phyloP scores from a whole-genome alignment of 73 alveolate genomes.

The Paramecium caudatum region DNA sequence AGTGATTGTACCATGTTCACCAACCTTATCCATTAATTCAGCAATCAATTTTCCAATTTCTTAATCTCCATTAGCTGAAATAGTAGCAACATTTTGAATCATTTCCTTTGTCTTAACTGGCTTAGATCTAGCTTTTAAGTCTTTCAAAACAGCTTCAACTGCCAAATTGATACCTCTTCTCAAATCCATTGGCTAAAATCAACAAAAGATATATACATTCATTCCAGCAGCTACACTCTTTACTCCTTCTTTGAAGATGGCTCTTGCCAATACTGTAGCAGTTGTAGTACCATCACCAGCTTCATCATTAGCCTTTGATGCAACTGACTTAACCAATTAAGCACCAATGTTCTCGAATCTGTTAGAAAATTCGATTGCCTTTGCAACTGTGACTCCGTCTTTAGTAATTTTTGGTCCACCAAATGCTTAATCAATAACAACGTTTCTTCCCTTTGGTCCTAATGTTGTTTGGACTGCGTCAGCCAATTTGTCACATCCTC shows the following conservation, averaged over 20 bases:
- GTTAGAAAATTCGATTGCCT: constrained; percentile 93
- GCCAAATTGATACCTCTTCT: constrained; percentile 98
- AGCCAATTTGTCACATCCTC: constrained; percentile 88
- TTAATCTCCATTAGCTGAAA: constrained; percentile 97
- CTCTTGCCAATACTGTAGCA: constrained; percentile 98
- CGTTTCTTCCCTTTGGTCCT: constrained; percentile 93
- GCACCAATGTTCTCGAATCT: constrained; percentile 97
- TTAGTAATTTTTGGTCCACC: constrained; percentile 95
- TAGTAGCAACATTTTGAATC: constrained; percentile 95
- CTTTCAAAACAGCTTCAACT: constrained; percentile 90
- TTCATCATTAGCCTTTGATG: constrained; percentile 95
- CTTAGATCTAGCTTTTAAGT: constrained; percentile 83
- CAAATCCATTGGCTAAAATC: constrained; percentile 96
- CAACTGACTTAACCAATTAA: constrained; percentile 93
- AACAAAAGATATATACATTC: constrained; percentile 78
- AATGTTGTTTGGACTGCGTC: constrained; percentile 89
- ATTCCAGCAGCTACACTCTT: constrained; percentile 98
- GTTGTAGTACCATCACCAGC: constrained; percentile 99
- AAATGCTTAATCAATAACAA: constrained; percentile 86
- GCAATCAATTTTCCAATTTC: constrained; percentile 96
- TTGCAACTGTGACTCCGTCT: constrained; percentile 99
- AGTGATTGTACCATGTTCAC: constrained; percentile 98
- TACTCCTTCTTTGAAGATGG: constrained; percentile 94
- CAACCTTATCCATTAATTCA: constrained; percentile 95
- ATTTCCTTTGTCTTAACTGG: constrained; percentile 84